Conservation (phyloP, 192 early-diverging fungal species). For the Coemansia aciculifera region DNA sequence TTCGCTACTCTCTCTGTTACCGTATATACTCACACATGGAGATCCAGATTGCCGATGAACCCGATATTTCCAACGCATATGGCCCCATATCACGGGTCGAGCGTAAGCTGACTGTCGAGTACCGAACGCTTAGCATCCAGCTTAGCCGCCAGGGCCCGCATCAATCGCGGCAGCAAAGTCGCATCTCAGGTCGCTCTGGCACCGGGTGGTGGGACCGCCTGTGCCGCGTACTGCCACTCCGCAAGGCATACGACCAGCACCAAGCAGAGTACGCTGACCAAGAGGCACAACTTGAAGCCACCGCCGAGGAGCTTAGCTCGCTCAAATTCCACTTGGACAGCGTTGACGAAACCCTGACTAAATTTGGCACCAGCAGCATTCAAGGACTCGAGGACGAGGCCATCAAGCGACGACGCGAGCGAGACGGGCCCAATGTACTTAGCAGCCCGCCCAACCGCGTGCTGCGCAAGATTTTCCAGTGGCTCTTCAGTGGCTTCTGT, state of each 20-base stretch:
- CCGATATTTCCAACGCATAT: neutral
- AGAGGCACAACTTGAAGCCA: neutral
- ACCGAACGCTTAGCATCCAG: constrained; percentile 16
- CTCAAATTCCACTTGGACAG: constrained; percentile 4
- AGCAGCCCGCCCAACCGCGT: constrained; percentile 5
- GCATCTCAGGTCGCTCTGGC: neutral
- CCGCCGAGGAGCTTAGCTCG: constrained; percentile 2
- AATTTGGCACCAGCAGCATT: constrained; percentile 14
- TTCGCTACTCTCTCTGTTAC: neutral
- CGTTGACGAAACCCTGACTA: constrained; percentile 2
- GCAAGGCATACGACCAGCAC: constrained; percentile 3
- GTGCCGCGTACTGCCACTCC: neutral
- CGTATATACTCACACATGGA: neutral
- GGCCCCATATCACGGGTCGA: neutral
- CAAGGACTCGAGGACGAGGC: constrained; percentile 10
- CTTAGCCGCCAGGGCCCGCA: neutral
- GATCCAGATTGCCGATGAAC: neutral
- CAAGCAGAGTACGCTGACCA: neutral
- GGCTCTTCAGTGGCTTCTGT: constrained; percentile 66
- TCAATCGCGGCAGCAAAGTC: neutral
- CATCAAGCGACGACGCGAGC: constrained; percentile 7
- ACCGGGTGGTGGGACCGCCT: neutral
- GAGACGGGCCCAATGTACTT: constrained; percentile 9
- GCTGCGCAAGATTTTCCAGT: constrained; percentile 32
- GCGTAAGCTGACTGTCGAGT: constrained; percentile 16